Conservation (phyloP, 345 rosid genomes). For the Hibiscus mutabilis region DNA sequence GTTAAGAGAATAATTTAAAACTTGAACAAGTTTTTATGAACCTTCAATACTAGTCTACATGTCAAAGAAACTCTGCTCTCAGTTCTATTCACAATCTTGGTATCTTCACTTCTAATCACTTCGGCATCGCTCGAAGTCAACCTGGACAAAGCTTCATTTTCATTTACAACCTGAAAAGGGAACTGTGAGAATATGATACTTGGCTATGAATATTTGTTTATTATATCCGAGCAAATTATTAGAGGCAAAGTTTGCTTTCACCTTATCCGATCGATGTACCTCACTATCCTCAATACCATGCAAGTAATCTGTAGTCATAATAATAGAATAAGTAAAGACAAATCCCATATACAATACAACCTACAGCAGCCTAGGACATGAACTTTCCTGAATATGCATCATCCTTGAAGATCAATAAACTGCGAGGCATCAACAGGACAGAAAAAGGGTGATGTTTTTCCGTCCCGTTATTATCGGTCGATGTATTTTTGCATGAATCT, state of each 20-base stretch:
- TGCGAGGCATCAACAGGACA: constrained; percentile 64
- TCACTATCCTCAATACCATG: constrained; percentile 66
- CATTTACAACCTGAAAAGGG: constrained; percentile 40
- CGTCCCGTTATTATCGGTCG: constrained; percentile 13
- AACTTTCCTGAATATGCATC: constrained; percentile 51
- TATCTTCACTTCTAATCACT: constrained; percentile 17
- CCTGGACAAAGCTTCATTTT: constrained; percentile 27
- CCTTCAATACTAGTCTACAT: constrained; percentile 68
- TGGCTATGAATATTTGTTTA: background rate
- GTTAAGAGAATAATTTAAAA: constrained; percentile 24
- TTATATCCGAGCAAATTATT: background rate
- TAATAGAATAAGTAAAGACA: background rate
- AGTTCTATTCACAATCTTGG: constrained; percentile 38
- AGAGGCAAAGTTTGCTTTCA: constrained; percentile 14
- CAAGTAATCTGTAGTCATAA: constrained; percentile 51
- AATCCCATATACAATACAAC: background rate
- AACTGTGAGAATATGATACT: background rate
- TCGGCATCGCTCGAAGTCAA: constrained; percentile 19
- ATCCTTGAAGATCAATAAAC: constrained; percentile 85
- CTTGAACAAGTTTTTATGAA: constrained; percentile 65
- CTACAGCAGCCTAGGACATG: background rate
- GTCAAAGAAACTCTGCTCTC: constrained; percentile 58
- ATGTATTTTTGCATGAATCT: constrained; percentile 11
- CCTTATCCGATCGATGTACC: constrained; percentile 43
- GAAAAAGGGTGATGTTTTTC: constrained; percentile 48